Evolutionary conservation across 495 filamentous ascomycete genomes (phyloP), one percentile per base, ranked within the genome.

Genomic region (Bacidia gigantensis): DNA sequence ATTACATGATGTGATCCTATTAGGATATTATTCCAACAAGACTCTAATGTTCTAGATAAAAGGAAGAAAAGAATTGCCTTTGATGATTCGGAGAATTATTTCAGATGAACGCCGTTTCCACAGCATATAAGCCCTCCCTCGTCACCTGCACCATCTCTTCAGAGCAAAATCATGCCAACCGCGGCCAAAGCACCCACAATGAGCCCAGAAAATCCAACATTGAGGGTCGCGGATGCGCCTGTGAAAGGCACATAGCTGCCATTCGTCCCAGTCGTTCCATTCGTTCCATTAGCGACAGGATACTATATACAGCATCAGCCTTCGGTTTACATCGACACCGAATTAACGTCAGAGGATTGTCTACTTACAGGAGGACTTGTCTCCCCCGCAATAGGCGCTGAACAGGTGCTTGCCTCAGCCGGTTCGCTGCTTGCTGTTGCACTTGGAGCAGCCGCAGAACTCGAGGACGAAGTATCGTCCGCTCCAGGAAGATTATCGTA

Each of bases 161-260:
- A 35, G 12, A 50, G 25, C n/a, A 17, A 11, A 35, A 24, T 47
- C 22, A 24, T 12, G 51, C 12, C 46, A 11, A 11, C 40, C 2
- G 7, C 46, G 14, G 40, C 47, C 39, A 55, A 12, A 38, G 17
- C 9, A 20, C 20, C 3, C 20, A 32, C 26, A 18, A 21, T 21
- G 11, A 23, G 17, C 12, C 18, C 47, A 17, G 18, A 7, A 11
- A 20, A 35, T 35, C 29, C 46, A 32, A 48, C 26, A 32, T 48
- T 26, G 21, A 48, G 11, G 5, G 3, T 24, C 3, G 46, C 35
- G 10, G 46, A 46, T 10, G 21, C 24, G 42, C 51, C 56, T 17
- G 26, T 44, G 21, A 58, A 58, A 1, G 56, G 46, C 10, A 54
- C 18, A 0, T 46, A 10, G 3, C 50, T 58, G 3, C 35, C 14